Base-by-base conservation (phyloP, 1,284 basidiomycete genomes). In the Cryptococcus sp. region DNA sequence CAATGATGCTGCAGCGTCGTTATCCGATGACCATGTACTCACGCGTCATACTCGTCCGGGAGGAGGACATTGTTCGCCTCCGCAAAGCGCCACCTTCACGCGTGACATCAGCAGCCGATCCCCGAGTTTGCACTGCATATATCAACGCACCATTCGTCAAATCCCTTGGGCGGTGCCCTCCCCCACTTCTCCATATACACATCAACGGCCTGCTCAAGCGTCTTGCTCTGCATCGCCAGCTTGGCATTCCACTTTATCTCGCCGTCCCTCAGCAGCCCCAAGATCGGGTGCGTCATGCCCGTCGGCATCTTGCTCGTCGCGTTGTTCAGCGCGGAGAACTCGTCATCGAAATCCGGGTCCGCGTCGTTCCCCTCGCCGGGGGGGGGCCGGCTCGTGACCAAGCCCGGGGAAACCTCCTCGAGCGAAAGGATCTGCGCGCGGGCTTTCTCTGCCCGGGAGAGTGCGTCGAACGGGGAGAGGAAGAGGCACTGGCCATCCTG, bases 191-290 rank as follows among this genome's bases (percentile, higher is more conserved):
- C 63, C 52, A 71, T 70, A 64, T 81, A 81, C 59, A 77, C 76
- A 43, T 71, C 57, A 3, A 78, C 79, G 8, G 79, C 79, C 61
- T 81, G 71, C 46, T 78, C 75, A 33, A 81, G 65, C 15, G 78
- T 77, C 64, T 71, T 75, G 57, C 75, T 78, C 72, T 81, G 80
- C 55, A 67, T 61, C 13, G 69, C 59, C 15, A 80, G 55, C 63
- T 75, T 71, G 12, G 66, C 59, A 44, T 76, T 71, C 80, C 80
- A 81, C 51, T 77, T 76, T 13, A 63, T 50, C 61, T 79, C 77
- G 13, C 79, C 80, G 18, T 78, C 70, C 44, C 72, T 65, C 49
- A 81, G 69, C 46, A 81, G 66, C 0, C 68, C 75, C 20, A 79
- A 60, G 44, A 81, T 79, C 46, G 77, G 75, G 68, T 80, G 72